A percentile compares a stretch with the other conserved stretches of the same genome.
Conservation (phyloP, 2,329 filamentous ascomycete genomes). For the Ilyonectria destructans region DNA sequence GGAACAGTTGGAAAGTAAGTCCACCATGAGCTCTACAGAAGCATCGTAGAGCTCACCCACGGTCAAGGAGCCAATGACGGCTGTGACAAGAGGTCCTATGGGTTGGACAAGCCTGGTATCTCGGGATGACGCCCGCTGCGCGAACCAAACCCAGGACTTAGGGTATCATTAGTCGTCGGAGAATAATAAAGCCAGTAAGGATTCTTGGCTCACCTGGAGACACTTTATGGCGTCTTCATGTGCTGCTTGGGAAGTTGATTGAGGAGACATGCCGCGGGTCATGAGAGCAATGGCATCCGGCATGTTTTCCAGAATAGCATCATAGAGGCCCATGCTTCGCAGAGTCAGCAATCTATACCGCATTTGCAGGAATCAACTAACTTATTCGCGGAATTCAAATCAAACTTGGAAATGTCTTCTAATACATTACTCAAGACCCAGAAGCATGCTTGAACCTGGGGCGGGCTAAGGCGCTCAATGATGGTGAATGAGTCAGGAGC, state of each 20-base stretch:
- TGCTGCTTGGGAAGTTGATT: constrained; percentile 52
- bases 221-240: constrained; percentile 73
- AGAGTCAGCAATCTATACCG: constrained; percentile 8
- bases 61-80: constrained; percentile 74
- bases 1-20: constrained; percentile 77
- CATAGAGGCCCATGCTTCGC: constrained; percentile 57
- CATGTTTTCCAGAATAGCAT: constrained; percentile 59
- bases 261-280: constrained; percentile 54
- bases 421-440: constrained; percentile 70
- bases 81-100: constrained; percentile 73
- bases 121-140: constrained; percentile 74
- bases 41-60: constrained; percentile 72
- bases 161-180: constrained; percentile 21
- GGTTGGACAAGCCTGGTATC: constrained; percentile 71
- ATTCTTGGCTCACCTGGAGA: constrained; percentile 68
- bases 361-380: constrained; percentile 53
- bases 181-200: constrained; percentile 35
- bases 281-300: constrained; percentile 61
- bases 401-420: constrained; percentile 69
- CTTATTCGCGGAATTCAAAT: constrained; percentile 73
- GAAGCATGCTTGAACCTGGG: constrained; percentile 69
- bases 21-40: constrained; percentile 76
- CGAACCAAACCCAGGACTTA: constrained; percentile 83
- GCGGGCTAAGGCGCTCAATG: constrained; percentile 64
- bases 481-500: constrained; percentile 61